A percentile compares a stretch with the other conserved stretches of the same genome.
phyloP scores from a whole-genome alignment of 2,329 filamentous ascomycete genomes.

The Biscogniauxia sp. region DNA sequence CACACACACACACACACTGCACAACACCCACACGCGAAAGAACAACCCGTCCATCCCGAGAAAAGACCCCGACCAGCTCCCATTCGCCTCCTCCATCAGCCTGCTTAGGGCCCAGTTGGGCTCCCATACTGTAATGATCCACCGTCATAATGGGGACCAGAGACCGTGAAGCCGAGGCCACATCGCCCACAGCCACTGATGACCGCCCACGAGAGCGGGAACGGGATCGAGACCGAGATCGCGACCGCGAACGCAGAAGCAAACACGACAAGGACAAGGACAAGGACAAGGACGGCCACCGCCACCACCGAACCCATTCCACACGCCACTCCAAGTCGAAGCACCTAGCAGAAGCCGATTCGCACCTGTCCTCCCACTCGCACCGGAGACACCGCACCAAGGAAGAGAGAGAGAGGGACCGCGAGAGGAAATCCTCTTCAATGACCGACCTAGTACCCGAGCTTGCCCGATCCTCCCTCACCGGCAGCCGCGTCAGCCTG shows the following conservation, averaged over 20 bases:
- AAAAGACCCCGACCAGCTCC: conserved; percentile 10
- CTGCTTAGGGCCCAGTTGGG: conserved; percentile 32
- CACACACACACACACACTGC: neutral
- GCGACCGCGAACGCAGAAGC: conserved; percentile 17
- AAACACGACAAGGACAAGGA: conserved; percentile 20
- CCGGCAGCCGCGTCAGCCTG: conserved; percentile 31
- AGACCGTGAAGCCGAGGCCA: conserved; percentile 24
- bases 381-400: conserved; percentile 32
- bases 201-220: conserved; percentile 20
- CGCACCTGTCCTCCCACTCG: conserved; percentile 23
- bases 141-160: conserved; percentile 29
- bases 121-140: conserved; percentile 20
- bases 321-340: conserved; percentile 29
- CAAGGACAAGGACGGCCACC: conserved; percentile 23
- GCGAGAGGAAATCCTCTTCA: conserved; percentile 29
- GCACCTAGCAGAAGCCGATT: conserved; percentile 24
- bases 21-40: neutral
- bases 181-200: conserved; percentile 18
- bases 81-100: conserved; percentile 14
- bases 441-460: conserved; percentile 34
- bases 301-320: conserved; percentile 27
- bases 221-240: neutral
- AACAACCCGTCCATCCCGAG: neutral
- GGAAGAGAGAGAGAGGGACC: conserved; percentile 30
- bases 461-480: conserved; percentile 22